Percentiles rank a stretch among this genome's conserved stretches.
Evolutionary conservation across 495 filamentous ascomycete genomes (phyloP).

Genomic region (Extremus antarcticus): DNA sequence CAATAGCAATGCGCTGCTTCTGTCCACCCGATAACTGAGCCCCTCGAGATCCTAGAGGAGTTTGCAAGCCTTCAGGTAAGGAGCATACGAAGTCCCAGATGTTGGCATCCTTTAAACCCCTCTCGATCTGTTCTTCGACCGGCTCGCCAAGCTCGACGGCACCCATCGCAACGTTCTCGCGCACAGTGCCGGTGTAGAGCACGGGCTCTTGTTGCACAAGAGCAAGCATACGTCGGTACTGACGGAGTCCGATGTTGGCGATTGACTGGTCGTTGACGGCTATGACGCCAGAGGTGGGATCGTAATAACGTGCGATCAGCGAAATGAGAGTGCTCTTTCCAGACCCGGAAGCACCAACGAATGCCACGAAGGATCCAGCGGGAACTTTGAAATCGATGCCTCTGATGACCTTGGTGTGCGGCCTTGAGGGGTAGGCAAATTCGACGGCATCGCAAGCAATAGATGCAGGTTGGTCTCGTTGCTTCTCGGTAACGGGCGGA

Average conservation of each 20-base stretch:
- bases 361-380: constrained; percentile 53
- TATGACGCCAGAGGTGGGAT: constrained; percentile 20
- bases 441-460: constrained; percentile 45
- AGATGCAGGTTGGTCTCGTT: constrained; percentile 36
- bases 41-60: constrained; percentile 52
- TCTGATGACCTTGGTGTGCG: constrained; percentile 14
- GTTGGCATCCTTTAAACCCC: constrained; percentile 48
- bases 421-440: constrained; percentile 18
- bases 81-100: constrained; percentile 52
- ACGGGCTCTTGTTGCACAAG: constrained; percentile 24
- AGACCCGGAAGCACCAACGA: constrained; percentile 62
- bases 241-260: not conserved
- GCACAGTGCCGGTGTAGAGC: constrained; percentile 20
- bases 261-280: constrained; percentile 15
- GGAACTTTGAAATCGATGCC: constrained; percentile 43
- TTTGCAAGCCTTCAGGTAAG: constrained; percentile 48
- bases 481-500: constrained; percentile 14
- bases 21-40: constrained; percentile 64
- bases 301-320: constrained; percentile 25
- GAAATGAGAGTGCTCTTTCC: constrained; percentile 55
- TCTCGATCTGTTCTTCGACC: constrained; percentile 41
- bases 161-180: constrained; percentile 22
- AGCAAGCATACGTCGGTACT: constrained; percentile 19
- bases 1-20: constrained; percentile 65
- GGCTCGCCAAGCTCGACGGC: constrained; percentile 18